Conservation (phyloP, 2,329 filamentous ascomycete species). For the Dactylellina cionopaga region DNA sequence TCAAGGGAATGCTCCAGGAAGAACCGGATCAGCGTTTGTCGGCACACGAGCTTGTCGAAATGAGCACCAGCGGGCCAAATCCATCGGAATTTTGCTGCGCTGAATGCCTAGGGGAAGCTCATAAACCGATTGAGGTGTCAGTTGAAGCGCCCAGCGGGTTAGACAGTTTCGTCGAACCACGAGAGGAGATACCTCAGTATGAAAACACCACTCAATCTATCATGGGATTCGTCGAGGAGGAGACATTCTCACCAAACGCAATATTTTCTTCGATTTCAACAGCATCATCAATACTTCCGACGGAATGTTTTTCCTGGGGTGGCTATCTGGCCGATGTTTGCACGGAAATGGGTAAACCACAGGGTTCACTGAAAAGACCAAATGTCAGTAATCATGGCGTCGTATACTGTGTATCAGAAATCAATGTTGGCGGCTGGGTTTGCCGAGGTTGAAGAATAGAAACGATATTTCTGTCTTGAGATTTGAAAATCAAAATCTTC, state of each 20-base stretch:
- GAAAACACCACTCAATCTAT: neutral
- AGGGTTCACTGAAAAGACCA: neutral
- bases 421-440: neutral
- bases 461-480: no score
- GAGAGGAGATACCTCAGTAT: neutral
- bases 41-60: conserved; percentile 9
- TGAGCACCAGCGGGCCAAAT: neutral
- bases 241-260: neutral
- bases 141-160: neutral
- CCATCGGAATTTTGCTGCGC: conserved; percentile 1
- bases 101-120: neutral
- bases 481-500: no score
- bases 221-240: no score
- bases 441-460: no score
- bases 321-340: conserved; percentile 3
- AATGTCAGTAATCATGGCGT: conserved; percentile 1
- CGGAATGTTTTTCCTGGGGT: neutral
- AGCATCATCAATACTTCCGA: neutral
- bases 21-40: neutral
- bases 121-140: neutral
- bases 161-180: neutral
- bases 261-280: neutral
- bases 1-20: conserved; percentile 10
- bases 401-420: conserved; percentile 5
- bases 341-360: neutral